These are phyloP conservation scores for Ophiorrhiza pumila DNA, from an alignment of 257 asterid species.

Conservation along the genomic window DNA sequence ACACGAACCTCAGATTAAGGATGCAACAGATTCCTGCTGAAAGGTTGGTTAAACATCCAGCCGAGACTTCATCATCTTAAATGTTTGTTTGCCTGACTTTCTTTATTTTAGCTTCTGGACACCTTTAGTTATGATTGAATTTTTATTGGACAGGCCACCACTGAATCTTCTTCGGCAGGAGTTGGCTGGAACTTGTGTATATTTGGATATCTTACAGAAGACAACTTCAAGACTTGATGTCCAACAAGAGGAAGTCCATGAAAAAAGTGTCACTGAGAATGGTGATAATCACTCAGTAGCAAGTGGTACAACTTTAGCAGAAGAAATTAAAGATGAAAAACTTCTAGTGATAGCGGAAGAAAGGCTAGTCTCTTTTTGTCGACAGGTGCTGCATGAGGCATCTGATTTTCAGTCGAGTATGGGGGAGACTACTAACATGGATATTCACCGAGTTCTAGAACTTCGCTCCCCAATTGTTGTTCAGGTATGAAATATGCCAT, in stretches of 20 bases:
- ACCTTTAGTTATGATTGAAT: conserved; percentile 8
- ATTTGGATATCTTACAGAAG: conserved; percentile 88
- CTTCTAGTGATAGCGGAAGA: conserved; percentile 78
- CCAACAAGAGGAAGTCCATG: conserved; percentile 27
- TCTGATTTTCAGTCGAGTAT: conserved; percentile 89
- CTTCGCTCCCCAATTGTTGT: conserved; percentile 92
- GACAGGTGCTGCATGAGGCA: conserved; percentile 85
- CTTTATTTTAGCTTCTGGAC: neutral
- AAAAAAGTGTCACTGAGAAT: conserved; percentile 20
- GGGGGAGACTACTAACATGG: conserved; percentile 74
- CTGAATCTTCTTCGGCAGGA: conserved; percentile 98
- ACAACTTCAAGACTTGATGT: conserved; percentile 45
- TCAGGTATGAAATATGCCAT: conserved; percentile 47
- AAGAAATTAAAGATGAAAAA: conserved; percentile 51
- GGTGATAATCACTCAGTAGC: conserved; percentile 16
- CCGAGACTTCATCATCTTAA: conserved; percentile 10
- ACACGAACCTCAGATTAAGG: conserved; percentile 75
- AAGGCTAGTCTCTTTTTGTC: conserved; percentile 83
- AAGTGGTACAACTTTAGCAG: conserved; percentile 11
- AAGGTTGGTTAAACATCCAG: conserved; percentile 46
- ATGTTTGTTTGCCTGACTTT: conserved; percentile 11
- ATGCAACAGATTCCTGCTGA: conserved; percentile 82
- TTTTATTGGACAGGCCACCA: conserved; percentile 67
- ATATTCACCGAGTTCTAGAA: conserved; percentile 86
- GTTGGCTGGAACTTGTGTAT: conserved; percentile 87